Base-by-base conservation (phyloP, 352 stramenopile genomes). In the Phytophthora ramorum region DNA sequence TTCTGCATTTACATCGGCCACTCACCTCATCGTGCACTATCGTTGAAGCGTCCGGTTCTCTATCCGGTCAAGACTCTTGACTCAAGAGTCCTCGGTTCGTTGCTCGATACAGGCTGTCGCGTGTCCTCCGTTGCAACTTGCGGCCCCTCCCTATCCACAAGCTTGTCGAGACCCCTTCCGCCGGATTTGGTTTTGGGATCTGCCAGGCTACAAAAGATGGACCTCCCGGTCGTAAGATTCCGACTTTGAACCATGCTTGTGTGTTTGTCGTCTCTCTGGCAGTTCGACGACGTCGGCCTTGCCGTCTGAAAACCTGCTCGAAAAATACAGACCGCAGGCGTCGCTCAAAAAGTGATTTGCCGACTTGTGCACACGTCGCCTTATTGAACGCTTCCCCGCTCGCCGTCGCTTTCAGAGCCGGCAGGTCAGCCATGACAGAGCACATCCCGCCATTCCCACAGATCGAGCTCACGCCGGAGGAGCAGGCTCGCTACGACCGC, bases 401-500 rank as follows among this genome's bases (percentile, higher is more conserved):
- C 46, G 49, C 56, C 20, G 64, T 51, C 46, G 28, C 40, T 17
- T 35, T 53, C 22, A 32, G 43, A 49, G 58, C 30, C 34, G 35
- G 17, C 28, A 32, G 43, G 48, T 44, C 35, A 56, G 44, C 28
- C 16, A 81, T 81, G 73, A 59, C 67, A 43, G 61, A 72, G 24
- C 52, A 58, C 40, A 71, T 58, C 41, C 71, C 71, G 4, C 56
- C 66, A 28, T 82, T 79, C 56, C 66, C 71, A 24, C 52, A 73
- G 22, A 82, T 82, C 41, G 55, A 72, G 26, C 67, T 82, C 43
- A 79, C 70, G 44, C 46, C 71, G 0, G 63, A 74, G 6, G 70
- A 82, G n/a, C 61, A 67, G 35, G 60, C 56, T 51, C 65, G 59
- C 35, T 82, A 82, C 49, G 71, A 82, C 48, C 59, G 60, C 41